Evolutionary conservation across 2,329 filamentous ascomycete species (phyloP), one percentile per base, ranked within the genome.

Genomic region (Calonectria multiphialidica): DNA sequence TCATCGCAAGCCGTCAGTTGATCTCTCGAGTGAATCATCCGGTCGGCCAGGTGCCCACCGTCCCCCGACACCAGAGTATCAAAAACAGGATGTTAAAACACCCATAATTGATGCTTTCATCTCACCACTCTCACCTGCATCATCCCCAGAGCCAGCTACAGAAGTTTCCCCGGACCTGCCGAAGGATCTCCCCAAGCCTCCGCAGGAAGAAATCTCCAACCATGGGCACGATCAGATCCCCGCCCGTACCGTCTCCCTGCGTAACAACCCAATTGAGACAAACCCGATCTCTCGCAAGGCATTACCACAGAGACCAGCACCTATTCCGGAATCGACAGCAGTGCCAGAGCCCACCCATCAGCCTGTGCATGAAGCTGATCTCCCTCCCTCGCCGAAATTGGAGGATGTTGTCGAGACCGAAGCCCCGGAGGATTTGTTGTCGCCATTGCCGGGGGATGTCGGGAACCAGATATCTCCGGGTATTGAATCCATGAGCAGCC

Each of bases 1-100:
- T 35, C 75, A 73, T 64, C 75, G 72, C 21, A 76, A 75, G 61
- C 77, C 76, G 16, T 79, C 77, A 12, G 72, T 71, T 70, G 78
- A 78, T 70, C 74, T 70, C 13, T 67, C 73, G 61, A 77, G 76
- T 61, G 72, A 75, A 15, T 72, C 76, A 33, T 68, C 74, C 33
- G 72, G 72, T 47, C 72, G 72, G 15, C 77, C 71, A 62, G 77
- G 77, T 28, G 71, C 76, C 50, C 82, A 83, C 45, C 83, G 86
- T 2, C 85, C 86, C 12, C 87, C 87, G 1, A 89, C 87, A 2
- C 87, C 88, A 18, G 87, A 89, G 53, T 88, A 89, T 70, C 84
- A 84, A 45, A 83, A 83, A 23, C 82, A 85, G 50, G 86, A 88
- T 69, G 78, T 83, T 64, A 83, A 83, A 71, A 82, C 82, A 16